phyloP scores from a whole-genome alignment of 1,284 basidiomycete genomes.

The Apiotrichum veenhuisii region DNA sequence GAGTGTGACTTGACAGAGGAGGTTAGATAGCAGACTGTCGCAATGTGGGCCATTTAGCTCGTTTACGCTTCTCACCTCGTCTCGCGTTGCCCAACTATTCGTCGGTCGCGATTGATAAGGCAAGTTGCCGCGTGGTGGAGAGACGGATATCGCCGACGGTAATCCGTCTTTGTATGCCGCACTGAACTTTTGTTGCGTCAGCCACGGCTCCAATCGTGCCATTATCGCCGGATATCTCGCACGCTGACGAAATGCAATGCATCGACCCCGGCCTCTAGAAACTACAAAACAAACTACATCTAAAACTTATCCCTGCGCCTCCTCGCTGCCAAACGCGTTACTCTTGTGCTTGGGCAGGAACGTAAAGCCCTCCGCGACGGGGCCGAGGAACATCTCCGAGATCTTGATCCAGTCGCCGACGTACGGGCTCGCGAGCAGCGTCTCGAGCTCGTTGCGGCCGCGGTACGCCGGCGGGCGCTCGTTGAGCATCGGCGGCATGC shows the following conservation, averaged over 20 bases:
- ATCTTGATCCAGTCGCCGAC: slow-evolving; percentile 93
- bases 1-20: too few relatives aligned
- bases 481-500: slow-evolving; percentile 75
- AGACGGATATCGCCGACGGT: neutral
- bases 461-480: slow-evolving; percentile 81
- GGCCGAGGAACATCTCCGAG: slow-evolving; percentile 87
- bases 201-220: neutral
- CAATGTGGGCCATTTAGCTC: too few relatives aligned
- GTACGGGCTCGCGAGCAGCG: slow-evolving; percentile 73
- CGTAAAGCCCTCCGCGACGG: slow-evolving; percentile 61
- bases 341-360: slow-evolving; percentile 75
- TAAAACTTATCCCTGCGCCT: slow-evolving; percentile 49
- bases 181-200: neutral
- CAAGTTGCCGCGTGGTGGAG: neutral
- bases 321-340: slow-evolving; percentile 60
- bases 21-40: too few relatives aligned
- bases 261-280: neutral
- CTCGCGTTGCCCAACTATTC: too few relatives aligned
- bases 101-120: too few relatives aligned
- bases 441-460: slow-evolving; percentile 85
- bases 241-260: neutral
- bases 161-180: too few relatives aligned
- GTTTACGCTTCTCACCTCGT: too few relatives aligned
- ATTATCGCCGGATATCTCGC: too few relatives aligned
- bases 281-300: neutral